Conservation (phyloP, 352 stramenopile species). For the Blastocystis hominis region DNA sequence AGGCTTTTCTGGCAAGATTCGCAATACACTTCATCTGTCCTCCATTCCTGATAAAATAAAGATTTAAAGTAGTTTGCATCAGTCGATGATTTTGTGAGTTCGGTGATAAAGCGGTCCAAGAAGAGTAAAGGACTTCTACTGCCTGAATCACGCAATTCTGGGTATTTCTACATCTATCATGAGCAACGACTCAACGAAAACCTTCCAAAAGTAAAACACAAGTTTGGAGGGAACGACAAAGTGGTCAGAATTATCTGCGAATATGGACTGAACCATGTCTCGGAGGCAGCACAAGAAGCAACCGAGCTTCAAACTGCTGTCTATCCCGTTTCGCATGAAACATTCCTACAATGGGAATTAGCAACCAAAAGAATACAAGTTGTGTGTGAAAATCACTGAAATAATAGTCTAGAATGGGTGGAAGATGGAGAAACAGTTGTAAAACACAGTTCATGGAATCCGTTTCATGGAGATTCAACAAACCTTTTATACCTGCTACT, state of each 20-base stretch:
- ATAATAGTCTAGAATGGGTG: background rate
- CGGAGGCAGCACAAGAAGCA: background rate
- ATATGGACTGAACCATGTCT: background rate
- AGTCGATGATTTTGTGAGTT: no score
- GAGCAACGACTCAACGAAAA: no score
- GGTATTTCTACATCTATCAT: no score
- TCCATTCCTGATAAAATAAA: no score
- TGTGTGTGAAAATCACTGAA: background rate
- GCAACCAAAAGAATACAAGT: background rate
- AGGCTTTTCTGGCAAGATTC: no score
- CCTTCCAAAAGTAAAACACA: background rate
- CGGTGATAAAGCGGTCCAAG: no score
- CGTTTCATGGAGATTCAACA: background rate
- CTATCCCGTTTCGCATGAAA: background rate
- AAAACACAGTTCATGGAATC: background rate
- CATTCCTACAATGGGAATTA: background rate
- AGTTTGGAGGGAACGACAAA: background rate
- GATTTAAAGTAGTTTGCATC: no score
- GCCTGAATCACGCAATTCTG: no score
- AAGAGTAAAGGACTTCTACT: no score
- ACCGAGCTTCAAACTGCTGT: no score
- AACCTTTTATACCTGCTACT: background rate
- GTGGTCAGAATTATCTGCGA: background rate
- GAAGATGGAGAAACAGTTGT: slow-evolving; percentile 9
- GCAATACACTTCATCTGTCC: no score